Base-by-base conservation (phyloP, 2,329 filamentous ascomycete species). In the Paraconiothyrium brasiliense region DNA sequence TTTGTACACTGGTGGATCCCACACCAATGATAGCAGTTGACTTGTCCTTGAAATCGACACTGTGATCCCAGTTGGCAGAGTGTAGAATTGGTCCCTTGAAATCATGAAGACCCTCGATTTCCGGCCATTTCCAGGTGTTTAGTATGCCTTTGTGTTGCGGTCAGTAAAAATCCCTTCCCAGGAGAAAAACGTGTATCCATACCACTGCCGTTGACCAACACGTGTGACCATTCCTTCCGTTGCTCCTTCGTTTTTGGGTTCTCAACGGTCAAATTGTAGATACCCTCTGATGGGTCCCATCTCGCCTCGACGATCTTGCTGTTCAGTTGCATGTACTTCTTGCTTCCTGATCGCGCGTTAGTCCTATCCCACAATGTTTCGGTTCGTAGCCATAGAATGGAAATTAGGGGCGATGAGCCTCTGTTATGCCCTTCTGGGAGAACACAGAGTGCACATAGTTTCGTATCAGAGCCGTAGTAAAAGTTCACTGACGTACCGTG, bases 401-500 rank as follows among this genome's bases (percentile, higher is more conserved):
- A 30, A 30, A 30, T 4, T 4, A 30, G 27, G 27, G 27, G 27
- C 27, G 27, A 6, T 30, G 27, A 30, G 27, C 27, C 27, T 30
- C 27, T 30, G 27, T 6, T 30, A 6, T 6, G 27, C 27, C 27
- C 4, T 4, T 30, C 2, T 30, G 27, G 27, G 2, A 30, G 27
- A 30, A 30, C 27, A 30, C 2, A 30, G 27, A 30, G 27, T 30
- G 27, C 27, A 30, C 27, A 30, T 4, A 30, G 27, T 30, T 30
- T 2, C 27, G 27, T 30, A 30, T 30, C 27, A 30, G 27, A 30
- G 30, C 22, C 1, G 34, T 14, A 7, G 24, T 20, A 10, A 20
- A 22, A 11, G 1, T 20, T 20, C 6, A 46, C 22, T 20, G 34
- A 89, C 1, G 92, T 85, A 57, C 88, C 82, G 72, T 91, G 84